phyloP scores from a whole-genome alignment of 2,329 filamentous ascomycete species.

The Penicillium occitanis region DNA sequence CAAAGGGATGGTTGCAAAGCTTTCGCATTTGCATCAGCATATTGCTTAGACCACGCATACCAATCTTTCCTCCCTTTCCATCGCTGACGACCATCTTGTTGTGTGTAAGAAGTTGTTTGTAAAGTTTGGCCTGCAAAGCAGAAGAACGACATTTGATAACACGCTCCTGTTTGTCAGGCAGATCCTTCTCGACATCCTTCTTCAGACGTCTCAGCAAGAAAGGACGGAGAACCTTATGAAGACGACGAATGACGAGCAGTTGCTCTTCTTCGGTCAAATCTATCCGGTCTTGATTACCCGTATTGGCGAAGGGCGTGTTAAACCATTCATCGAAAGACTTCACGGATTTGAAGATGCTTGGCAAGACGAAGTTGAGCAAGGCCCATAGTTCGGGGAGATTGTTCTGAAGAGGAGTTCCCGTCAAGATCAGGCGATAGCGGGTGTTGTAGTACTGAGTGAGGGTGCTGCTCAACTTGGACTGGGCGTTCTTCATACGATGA shows the following conservation, averaged over 20 bases:
- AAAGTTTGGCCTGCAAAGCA: constrained; percentile 84
- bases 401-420: constrained; percentile 95
- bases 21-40: constrained; percentile 99
- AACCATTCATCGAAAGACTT: constrained; percentile 99
- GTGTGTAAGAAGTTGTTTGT: constrained; percentile 96
- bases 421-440: constrained; percentile 92
- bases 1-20: constrained; percentile 98
- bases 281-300: constrained; percentile 97
- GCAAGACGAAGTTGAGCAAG: constrained; percentile 95
- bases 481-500: constrained; percentile 98
- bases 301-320: constrained; percentile 98
- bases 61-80: constrained; percentile 91
- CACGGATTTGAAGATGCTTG: constrained; percentile 98
- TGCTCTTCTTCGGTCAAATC: constrained; percentile 99
- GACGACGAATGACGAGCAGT: constrained; percentile 92
- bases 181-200: constrained; percentile 98
- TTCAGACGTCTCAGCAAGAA: constrained; percentile 98
- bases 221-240: constrained; percentile 95
- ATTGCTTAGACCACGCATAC: constrained; percentile 92
- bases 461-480: constrained; percentile 93
- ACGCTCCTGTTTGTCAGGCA: constrained; percentile 98
- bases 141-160: constrained; percentile 99
- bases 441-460: constrained; percentile 94
- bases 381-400: constrained; percentile 96
- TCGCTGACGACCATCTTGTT: constrained; percentile 94